These are phyloP conservation scores for Pseudogymnoascus verrucosus DNA, from an alignment of 2,329 filamentous ascomycete species.

Conservation along the genomic window DNA sequence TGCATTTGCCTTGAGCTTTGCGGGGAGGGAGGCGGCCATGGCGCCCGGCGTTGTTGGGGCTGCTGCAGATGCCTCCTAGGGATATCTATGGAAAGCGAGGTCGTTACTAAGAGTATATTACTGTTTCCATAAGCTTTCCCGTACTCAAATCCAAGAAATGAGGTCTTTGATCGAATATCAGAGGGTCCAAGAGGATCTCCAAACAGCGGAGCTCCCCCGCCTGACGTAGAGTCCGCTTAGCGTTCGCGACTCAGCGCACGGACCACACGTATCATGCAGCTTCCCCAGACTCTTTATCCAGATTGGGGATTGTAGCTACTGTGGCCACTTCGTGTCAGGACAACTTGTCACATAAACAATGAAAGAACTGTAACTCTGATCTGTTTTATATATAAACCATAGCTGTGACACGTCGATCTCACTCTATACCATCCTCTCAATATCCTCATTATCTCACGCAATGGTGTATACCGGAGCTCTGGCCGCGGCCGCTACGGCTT, in stretches of 20 bases:
- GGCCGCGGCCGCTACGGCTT: conserved; percentile 48
- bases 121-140: background rate
- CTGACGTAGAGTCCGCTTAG: conserved; percentile 6
- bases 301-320: conserved; percentile 4
- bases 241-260: background rate
- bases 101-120: background rate
- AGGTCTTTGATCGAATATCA: background rate
- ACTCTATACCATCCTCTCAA: background rate
- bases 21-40: conserved; percentile 68
- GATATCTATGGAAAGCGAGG: background rate
- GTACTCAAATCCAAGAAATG: background rate
- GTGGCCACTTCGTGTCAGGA: conserved; percentile 3
- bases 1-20: conserved; percentile 60
- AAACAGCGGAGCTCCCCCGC: background rate
- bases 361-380: conserved; percentile 1
- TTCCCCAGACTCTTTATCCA: conserved; percentile 8
- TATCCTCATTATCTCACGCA: conserved; percentile 14
- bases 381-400: conserved; percentile 5
- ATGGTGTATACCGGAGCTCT: conserved; percentile 49
- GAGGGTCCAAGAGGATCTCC: background rate
- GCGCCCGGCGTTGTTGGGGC: conserved; percentile 14
- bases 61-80: background rate
- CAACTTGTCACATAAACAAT: conserved; percentile 6
- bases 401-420: background rate
- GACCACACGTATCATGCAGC: background rate